Conservation (phyloP, 306 rosid genomes). For the Cucumis cinereus region DNA sequence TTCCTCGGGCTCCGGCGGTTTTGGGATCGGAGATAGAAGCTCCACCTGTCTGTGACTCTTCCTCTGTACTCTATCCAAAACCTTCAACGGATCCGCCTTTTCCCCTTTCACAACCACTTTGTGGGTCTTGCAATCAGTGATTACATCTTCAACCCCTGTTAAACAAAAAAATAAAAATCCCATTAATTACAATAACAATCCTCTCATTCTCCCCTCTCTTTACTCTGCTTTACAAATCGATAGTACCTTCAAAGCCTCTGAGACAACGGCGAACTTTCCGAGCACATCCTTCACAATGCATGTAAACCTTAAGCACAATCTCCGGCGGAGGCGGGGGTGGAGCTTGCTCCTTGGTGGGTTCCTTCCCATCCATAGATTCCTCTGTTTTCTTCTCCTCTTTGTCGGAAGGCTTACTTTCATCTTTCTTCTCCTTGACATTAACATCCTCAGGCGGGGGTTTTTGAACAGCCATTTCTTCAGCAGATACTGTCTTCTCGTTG, state of each 20-base stretch:
- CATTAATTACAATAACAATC: not conserved
- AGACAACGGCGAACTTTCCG: slow-evolving; percentile 82
- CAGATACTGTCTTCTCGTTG: slow-evolving; percentile 26
- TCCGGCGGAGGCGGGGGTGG: slow-evolving; percentile 43
- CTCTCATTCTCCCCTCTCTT: not conserved
- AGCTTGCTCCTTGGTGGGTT: not conserved
- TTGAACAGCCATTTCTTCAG: slow-evolving; percentile 15
- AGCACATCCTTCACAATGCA: slow-evolving; percentile 99
- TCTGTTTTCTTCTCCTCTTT: slow-evolving; percentile 22
- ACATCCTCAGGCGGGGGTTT: slow-evolving; percentile 15
- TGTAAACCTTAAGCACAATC: slow-evolving; percentile 66
- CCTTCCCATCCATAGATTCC: slow-evolving; percentile 14
- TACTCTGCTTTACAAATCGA: not conserved
- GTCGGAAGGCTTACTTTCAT: not conserved
- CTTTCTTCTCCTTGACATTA: slow-evolving; percentile 15
- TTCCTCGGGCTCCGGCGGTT: slow-evolving; percentile 48
- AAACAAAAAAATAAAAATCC: not conserved
- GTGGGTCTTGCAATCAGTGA: slow-evolving; percentile 58
- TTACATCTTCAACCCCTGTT: slow-evolving; percentile 73
- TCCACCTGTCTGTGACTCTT: slow-evolving; percentile 82
- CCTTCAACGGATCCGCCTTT: slow-evolving; percentile 84
- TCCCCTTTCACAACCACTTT: slow-evolving; percentile 86
- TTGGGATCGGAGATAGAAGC: slow-evolving; percentile 83
- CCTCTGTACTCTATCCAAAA: slow-evolving; percentile 71
- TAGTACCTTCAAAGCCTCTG: slow-evolving; percentile 66